Base-by-base conservation (phyloP, 805 yeast genomes). In the Ogataea trehaloabstinens region DNA sequence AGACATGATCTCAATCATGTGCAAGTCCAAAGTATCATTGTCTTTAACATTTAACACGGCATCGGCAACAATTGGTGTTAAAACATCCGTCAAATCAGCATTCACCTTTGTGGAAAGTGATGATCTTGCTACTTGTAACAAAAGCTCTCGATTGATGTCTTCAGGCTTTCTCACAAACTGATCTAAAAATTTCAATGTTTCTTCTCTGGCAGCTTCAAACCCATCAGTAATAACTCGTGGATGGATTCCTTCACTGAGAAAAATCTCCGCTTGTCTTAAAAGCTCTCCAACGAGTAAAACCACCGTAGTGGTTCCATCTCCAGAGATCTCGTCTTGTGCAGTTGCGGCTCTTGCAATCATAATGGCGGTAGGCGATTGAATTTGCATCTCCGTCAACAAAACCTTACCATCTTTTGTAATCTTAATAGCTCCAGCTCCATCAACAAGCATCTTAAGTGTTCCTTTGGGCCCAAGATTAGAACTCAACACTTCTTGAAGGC, bases 291-390 rank as follows among this genome's bases (percentile, higher is more conserved):
- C 99, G 39, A 90, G 74, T 46, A 95, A 72, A 31, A 90, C 91
- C 38, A 93, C 99, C 2, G 96, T 85, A 5, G 98, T 91, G 39
- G 99, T 93, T 48, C 99, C 99, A 65, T 93, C 99, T 35, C 99
- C 99, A n/a, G 98, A 86, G 59, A 93, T 88, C 64, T 93, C 99
- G 63, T 93, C 99, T 66, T 93, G 99, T 0, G 99, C 97, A 32
- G 96, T 80, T 35, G 99, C 99, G 11, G 98, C 99, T 49, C 98
- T 76, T 3, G 99, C 95, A 66, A 85, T 85, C 85, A 85, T 79
- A 24, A 85, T 85, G 0, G 95, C 95, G 3, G 95, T 85, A 8
- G 95, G 95, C 46, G 85, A 81, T 61, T 85, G 93, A 64, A 91
- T 91, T 67, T 93, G 99, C 99, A 93, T 93, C 60, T 93, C 99